Evolutionary conservation across 306 rosid genomes (phyloP).

Genomic region (Spatholobus suberectus): DNA sequence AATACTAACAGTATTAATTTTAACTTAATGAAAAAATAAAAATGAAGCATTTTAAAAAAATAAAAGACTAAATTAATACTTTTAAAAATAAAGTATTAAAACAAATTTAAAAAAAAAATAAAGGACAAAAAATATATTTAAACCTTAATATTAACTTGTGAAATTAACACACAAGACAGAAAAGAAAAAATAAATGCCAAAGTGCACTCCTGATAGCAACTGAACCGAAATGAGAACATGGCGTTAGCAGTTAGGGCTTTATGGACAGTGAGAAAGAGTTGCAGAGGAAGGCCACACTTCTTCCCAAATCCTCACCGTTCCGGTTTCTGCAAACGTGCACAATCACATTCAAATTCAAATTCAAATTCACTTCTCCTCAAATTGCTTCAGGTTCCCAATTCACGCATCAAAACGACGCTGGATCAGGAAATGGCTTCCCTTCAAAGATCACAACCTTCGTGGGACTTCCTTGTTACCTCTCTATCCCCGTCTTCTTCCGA

Average conservation of each 20-base stretch:
- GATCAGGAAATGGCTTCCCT: constrained; percentile 46
- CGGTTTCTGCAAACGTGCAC: constrained; percentile 17
- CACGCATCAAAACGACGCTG: constrained; percentile 50
- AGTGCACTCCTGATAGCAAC: background rate
- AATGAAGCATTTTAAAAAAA: too few relatives aligned
- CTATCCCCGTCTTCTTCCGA: constrained; percentile 53
- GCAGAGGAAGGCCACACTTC: constrained; percentile 3
- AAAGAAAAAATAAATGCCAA: too few relatives aligned
- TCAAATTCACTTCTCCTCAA: constrained; percentile 44
- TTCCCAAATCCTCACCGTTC: constrained; percentile 19
- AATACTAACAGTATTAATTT: too few relatives aligned
- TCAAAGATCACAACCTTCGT: constrained; percentile 46
- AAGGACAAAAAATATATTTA: too few relatives aligned
- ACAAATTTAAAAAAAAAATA: too few relatives aligned
- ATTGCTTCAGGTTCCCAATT: constrained; percentile 51
- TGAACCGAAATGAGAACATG: constrained; percentile 38
- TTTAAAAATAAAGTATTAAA: too few relatives aligned
- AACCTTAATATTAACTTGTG: too few relatives aligned
- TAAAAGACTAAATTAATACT: too few relatives aligned
- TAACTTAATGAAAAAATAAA: too few relatives aligned
- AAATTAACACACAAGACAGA: too few relatives aligned
- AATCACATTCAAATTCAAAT: constrained; percentile 24
- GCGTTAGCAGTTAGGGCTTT: constrained; percentile 50
- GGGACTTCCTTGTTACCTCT: constrained; percentile 50
- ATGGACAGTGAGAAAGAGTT: constrained; percentile 31